These are phyloP conservation scores for Salix koriyanagi DNA, from an alignment of 345 rosid genomes.

Conservation along the genomic window DNA sequence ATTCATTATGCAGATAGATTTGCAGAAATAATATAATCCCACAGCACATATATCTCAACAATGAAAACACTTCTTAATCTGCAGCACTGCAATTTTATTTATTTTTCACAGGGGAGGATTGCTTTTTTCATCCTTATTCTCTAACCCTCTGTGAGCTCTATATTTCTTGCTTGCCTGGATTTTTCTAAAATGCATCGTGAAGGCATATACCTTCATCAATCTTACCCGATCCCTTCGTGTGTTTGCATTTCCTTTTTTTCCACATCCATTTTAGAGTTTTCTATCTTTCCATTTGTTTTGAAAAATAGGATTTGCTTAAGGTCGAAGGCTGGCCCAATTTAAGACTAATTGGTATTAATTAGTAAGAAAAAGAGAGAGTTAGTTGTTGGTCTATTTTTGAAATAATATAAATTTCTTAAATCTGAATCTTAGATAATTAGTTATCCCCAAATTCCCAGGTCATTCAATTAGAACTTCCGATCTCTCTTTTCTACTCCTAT, in stretches of 20 bases:
- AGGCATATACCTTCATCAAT: neutral
- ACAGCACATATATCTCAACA: neutral
- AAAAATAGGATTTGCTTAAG: neutral
- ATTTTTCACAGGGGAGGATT: too few species aligned
- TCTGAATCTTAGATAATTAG: too few species aligned
- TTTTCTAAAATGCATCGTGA: neutral
- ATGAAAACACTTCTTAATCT: neutral
- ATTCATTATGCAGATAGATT: neutral
- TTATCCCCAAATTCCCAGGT: neutral
- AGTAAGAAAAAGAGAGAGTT: too few species aligned
- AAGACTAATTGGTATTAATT: neutral
- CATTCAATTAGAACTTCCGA: neutral
- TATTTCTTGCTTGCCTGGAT: neutral
- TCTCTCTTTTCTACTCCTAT: neutral
- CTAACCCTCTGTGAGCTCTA: neutral
- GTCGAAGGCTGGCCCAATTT: neutral
- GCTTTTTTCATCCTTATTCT: neutral
- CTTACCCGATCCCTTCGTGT: neutral
- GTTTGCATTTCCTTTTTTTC: neutral
- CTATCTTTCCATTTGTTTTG: neutral
- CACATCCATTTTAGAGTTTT: neutral
- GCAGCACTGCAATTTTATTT: neutral
- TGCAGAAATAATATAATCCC: neutral
- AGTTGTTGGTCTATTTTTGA: too few species aligned
- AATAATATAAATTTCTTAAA: too few species aligned